Percentiles rank a stretch among this genome's conserved stretches.
Conservation (phyloP, 371 early-diverging fungal genomes). For the Mucor circinelloides region DNA sequence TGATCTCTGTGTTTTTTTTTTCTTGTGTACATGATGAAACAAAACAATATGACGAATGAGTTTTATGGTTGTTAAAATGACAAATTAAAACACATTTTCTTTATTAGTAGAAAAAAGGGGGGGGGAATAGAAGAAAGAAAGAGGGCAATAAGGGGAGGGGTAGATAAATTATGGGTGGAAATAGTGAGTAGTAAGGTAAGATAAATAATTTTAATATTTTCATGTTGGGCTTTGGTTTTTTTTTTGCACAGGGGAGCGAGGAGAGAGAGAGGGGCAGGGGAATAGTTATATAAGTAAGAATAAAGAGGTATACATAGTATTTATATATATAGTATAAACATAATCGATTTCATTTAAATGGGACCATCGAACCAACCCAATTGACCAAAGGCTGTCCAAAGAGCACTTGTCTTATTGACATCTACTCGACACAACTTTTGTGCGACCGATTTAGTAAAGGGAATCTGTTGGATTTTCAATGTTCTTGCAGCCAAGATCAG, state of each 20-base stretch:
- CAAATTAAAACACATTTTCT: not conserved
- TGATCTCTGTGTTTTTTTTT: not conserved
- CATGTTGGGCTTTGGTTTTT: not conserved
- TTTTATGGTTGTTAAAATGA: constrained; percentile 2
- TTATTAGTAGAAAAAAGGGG: not conserved
- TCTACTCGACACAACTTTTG: constrained; percentile 41
- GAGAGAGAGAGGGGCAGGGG: not conserved
- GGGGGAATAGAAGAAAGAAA: not conserved
- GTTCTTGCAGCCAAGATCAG: constrained; percentile 32
- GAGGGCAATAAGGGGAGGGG: not conserved
- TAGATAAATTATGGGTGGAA: constrained; percentile 2
- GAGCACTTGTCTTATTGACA: constrained; percentile 44
- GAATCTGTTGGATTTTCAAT: constrained; percentile 28
- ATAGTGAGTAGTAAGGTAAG: not conserved
- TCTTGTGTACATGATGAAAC: constrained; percentile 1
- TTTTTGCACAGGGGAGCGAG: not conserved
- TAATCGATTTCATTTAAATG: constrained; percentile 3
- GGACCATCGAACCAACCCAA: constrained; percentile 33
- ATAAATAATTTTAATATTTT: constrained; percentile 3
- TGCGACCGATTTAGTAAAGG: constrained; percentile 41
- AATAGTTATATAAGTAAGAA: not conserved
- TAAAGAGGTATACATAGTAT: not conserved
- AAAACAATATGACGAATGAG: constrained; percentile 4
- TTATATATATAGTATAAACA: constrained; percentile 2
- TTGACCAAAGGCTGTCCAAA: constrained; percentile 39